Percentiles rank a stretch among this genome's conserved stretches.
Conservation (phyloP, 257 asterid species). For the Solanum medicagineum region DNA sequence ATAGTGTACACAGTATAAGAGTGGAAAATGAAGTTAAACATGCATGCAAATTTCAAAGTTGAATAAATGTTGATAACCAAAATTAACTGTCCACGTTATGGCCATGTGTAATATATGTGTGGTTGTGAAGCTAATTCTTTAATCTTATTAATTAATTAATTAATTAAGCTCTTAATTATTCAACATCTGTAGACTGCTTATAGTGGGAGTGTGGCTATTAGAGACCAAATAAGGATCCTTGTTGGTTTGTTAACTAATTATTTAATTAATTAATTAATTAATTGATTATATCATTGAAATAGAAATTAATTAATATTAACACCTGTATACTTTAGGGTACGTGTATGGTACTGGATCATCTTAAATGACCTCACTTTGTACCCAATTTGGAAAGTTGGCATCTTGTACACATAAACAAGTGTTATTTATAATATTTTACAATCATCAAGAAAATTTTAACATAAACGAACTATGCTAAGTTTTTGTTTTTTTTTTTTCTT, state of each 20-base stretch:
- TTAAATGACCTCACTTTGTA: conserved; percentile 7
- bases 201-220: background rate
- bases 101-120: background rate
- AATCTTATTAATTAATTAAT: background rate
- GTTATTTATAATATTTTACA: background rate
- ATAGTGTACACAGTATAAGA: background rate
- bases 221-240: conserved; percentile 2
- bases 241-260: background rate
- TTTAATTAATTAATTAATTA: too few species aligned
- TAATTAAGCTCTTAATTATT: background rate
- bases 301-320: background rate
- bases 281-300: background rate
- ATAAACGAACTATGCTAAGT: too few species aligned
- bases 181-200: background rate
- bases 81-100: conserved; percentile 2
- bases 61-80: background rate
- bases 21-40: too few species aligned
- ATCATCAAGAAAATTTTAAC: too few species aligned
- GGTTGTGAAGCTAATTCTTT: background rate
- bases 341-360: conserved; percentile 7
- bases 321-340: background rate
- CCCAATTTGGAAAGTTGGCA: background rate
- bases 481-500: too few species aligned
- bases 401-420: background rate
- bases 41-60: background rate